These are phyloP conservation scores for Solanum hybrid DNA, from an alignment of 305 asterid genomes.

Conservation along the genomic window DNA sequence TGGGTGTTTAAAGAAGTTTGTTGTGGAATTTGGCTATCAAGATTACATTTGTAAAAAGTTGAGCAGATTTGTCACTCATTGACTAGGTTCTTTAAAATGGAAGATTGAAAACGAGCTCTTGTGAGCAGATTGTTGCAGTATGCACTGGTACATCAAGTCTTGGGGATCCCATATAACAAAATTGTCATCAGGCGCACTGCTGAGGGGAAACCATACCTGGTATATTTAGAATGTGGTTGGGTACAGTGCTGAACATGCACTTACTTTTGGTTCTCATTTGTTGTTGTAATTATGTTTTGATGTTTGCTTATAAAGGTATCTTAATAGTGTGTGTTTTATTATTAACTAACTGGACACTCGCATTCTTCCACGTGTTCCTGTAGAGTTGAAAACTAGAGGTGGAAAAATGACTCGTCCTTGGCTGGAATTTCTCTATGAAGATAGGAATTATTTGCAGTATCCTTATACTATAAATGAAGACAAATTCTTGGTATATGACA, in stretches of 20 bases:
- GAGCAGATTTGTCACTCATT: neutral
- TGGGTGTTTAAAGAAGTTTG: neutral
- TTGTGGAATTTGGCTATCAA: neutral
- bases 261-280: neutral
- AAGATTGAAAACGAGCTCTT: slow-evolving; percentile 63
- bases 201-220: slow-evolving; percentile 90
- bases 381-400: neutral
- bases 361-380: neutral
- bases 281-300: neutral
- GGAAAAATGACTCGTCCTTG: neutral
- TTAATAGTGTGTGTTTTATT: neutral
- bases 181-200: slow-evolving; percentile 49
- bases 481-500: neutral
- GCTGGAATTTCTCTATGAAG: neutral
- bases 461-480: neutral
- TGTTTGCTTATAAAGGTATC: too few relatives aligned
- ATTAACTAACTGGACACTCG: neutral
- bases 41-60: neutral
- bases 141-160: slow-evolving; percentile 46
- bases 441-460: neutral
- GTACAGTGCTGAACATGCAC: neutral
- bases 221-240: slow-evolving; percentile 10
- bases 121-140: slow-evolving; percentile 85
- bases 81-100: slow-evolving; percentile 66
- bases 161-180: slow-evolving; percentile 52